These are phyloP conservation scores for Cercospora sojina DNA, from an alignment of 2,329 filamentous ascomycete genomes.

Conservation along the genomic window DNA sequence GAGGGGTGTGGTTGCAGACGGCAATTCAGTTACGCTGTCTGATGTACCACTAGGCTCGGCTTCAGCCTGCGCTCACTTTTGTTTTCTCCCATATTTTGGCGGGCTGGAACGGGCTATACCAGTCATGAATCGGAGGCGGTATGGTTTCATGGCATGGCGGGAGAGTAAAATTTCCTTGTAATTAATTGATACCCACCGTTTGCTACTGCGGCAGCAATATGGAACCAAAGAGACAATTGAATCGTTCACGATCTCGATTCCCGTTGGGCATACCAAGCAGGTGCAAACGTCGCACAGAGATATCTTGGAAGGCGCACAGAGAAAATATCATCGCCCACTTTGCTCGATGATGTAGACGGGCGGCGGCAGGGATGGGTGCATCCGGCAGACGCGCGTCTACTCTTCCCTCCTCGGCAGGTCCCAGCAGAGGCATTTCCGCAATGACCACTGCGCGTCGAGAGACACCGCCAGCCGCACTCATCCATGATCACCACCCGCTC, in stretches of 20 bases:
- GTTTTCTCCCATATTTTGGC: not conserved
- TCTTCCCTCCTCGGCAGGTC: not conserved
- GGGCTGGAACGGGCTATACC: not conserved
- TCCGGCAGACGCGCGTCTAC: too few relatives aligned
- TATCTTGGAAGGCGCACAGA: not conserved
- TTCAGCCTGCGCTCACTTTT: not conserved
- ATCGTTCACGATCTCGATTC: not conserved
- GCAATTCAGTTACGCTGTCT: constrained; percentile 3
- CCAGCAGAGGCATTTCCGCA: not conserved
- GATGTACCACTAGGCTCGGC: constrained; percentile 1
- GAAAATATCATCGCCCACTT: not conserved
- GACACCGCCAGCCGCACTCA: too few relatives aligned
- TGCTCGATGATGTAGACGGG: constrained; percentile 21
- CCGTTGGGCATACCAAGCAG: not conserved
- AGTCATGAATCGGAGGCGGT: not conserved
- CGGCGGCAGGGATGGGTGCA: too few relatives aligned
- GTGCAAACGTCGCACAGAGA: constrained; percentile 13
- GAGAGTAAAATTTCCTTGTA: constrained; percentile 17
- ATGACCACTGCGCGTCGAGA: constrained; percentile 1
- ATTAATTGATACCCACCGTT: constrained; percentile 20
- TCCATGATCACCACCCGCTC: too few relatives aligned
- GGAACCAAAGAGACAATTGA: not conserved
- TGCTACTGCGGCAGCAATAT: constrained; percentile 4
- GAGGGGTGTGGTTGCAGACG: constrained; percentile 2
- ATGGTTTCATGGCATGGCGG: constrained; percentile 1